Percentiles rank a stretch among this genome's conserved stretches.
Conservation (phyloP, 2,329 filamentous ascomycete genomes). For the Paecilomyces variotii region DNA sequence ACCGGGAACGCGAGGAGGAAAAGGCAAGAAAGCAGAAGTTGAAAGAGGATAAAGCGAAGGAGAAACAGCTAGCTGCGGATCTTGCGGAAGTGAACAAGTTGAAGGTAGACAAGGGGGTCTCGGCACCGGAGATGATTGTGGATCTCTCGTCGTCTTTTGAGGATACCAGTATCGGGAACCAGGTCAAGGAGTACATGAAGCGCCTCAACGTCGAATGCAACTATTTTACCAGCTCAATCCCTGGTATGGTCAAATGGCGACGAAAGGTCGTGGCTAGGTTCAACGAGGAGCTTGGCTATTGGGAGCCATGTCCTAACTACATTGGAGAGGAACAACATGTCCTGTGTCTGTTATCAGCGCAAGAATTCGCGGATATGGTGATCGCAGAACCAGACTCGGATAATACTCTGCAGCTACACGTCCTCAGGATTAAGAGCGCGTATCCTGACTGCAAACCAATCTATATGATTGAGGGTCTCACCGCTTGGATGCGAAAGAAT, state of each 20-base stretch:
- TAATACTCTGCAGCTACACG: constrained; percentile 51
- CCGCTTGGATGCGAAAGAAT: constrained; percentile 60
- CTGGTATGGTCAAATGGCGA: constrained; percentile 58
- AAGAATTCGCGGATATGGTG: constrained; percentile 58
- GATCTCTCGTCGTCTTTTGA: constrained; percentile 55
- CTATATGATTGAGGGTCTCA: constrained; percentile 65
- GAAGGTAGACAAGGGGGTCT: constrained; percentile 64
- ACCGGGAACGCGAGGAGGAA: constrained; percentile 49
- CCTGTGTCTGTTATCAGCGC: constrained; percentile 54
- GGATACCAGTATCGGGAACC: constrained; percentile 35
- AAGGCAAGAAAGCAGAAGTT: constrained; percentile 41
- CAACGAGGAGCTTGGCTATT: constrained; percentile 53
- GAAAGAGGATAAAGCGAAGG: constrained; percentile 50
- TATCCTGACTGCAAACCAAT: constrained; percentile 52
- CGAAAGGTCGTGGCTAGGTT: constrained; percentile 58
- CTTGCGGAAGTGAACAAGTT: constrained; percentile 66
- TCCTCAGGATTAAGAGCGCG: constrained; percentile 46
- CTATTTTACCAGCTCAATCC: constrained; percentile 30
- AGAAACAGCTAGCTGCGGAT: constrained; percentile 59
- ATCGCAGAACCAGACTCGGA: constrained; percentile 27
- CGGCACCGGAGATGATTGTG: constrained; percentile 69
- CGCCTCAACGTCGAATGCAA: constrained; percentile 33
- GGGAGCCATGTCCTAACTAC: constrained; percentile 51
- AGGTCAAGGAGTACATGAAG: constrained; percentile 36
- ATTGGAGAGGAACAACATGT: constrained; percentile 52